Conservation (phyloP, 345 rosid species). For the Populus pruinosa region DNA sequence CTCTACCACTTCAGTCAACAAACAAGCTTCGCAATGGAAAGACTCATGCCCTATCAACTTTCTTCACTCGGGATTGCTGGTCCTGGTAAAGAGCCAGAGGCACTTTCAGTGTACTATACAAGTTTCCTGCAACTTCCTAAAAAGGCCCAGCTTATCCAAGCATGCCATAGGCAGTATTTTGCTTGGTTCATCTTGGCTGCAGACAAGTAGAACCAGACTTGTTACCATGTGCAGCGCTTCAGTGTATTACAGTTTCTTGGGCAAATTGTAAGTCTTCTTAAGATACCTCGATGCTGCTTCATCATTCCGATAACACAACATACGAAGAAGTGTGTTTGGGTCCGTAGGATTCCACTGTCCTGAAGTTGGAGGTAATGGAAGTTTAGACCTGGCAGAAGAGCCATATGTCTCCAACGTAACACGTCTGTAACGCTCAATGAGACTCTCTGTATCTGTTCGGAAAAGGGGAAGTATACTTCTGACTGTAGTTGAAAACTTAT, state of each 20-base stretch:
- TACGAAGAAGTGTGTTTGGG: constrained; percentile 80
- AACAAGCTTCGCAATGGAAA: background rate
- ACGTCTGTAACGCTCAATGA: constrained; percentile 79
- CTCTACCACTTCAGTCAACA: background rate
- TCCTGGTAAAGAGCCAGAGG: background rate
- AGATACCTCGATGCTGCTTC: constrained; percentile 78
- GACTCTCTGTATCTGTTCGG: constrained; percentile 72
- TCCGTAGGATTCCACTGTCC: constrained; percentile 91
- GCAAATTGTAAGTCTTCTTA: constrained; percentile 83
- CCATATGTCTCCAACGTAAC: constrained; percentile 67
- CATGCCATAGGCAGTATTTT: background rate
- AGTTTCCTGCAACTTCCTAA: background rate
- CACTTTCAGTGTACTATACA: constrained; percentile 4
- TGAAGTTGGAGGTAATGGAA: constrained; percentile 83
- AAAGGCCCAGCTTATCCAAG: background rate
- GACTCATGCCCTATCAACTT: background rate
- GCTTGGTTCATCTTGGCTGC: background rate
- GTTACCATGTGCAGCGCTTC: background rate
- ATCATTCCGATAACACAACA: constrained; percentile 84
- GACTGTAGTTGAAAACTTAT: constrained; percentile 59
- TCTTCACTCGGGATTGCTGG: background rate
- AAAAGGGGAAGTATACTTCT: constrained; percentile 76
- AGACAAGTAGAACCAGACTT: background rate
- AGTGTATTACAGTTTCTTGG: constrained; percentile 31
- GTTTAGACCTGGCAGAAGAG: constrained; percentile 74